A percentile compares a stretch with the other conserved stretches of the same genome.
phyloP scores from a whole-genome alignment of 2,329 filamentous ascomycete genomes.

The Cladobotryum mycophilum region DNA sequence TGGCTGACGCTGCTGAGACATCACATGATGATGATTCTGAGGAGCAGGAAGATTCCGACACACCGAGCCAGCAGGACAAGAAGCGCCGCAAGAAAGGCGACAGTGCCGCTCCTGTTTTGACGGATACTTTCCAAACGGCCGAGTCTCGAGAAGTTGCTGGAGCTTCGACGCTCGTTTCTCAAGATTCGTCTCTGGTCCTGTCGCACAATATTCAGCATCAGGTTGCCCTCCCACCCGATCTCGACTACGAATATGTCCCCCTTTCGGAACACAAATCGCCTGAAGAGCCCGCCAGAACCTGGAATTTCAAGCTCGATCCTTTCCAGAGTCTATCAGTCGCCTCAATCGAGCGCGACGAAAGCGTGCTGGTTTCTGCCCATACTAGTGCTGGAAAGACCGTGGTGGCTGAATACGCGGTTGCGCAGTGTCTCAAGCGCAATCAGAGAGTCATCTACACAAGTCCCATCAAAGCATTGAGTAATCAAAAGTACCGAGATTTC shows the following conservation, averaged over 20 bases:
- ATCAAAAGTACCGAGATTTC: conserved; percentile 98
- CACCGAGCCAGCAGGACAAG: conserved; percentile 50
- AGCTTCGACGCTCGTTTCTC: conserved; percentile 59
- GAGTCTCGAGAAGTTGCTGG: conserved; percentile 85
- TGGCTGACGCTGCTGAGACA: conserved; percentile 37
- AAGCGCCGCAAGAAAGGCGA: conserved; percentile 59
- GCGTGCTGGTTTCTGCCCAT: conserved; percentile 92
- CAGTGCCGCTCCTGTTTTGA: conserved; percentile 68
- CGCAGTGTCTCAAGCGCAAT: conserved; percentile 93
- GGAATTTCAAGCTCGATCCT: conserved; percentile 88
- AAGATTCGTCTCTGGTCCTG: conserved; percentile 70
- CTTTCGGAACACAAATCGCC: conserved; percentile 92
- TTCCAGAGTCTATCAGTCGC: conserved; percentile 94
- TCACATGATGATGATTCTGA: conserved; percentile 29
- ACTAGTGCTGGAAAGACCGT: conserved; percentile 98
- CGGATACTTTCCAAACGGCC: conserved; percentile 91
- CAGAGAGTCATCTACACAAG: conserved; percentile 98
- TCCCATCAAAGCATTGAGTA: conserved; percentile 97
- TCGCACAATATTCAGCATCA: conserved; percentile 99
- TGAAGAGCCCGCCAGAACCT: conserved; percentile 74
- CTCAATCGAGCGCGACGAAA: conserved; percentile 93
- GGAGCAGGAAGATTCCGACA: conserved; percentile 34
- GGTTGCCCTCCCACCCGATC: conserved; percentile 86
- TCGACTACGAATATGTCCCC: conserved; percentile 91
- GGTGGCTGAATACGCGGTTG: conserved; percentile 95